Percentiles rank a stretch among this genome's conserved stretches.
Evolutionary conservation across 345 rosid genomes (phyloP).

Genomic region (Corchorus olitorius): DNA sequence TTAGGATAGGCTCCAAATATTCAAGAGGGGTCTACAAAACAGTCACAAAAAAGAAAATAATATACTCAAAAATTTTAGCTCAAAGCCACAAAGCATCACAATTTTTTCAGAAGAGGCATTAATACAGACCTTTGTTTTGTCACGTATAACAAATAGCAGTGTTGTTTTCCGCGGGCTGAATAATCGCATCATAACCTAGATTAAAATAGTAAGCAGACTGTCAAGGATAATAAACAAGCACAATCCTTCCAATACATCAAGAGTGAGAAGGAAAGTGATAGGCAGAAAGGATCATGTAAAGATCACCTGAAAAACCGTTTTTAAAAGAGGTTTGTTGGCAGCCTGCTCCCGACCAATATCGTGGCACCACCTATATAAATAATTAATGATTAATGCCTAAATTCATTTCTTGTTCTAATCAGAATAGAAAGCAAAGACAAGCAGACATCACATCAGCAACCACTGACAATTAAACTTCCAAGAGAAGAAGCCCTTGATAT

Average conservation of each 20-base stretch:
- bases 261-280: too few species aligned
- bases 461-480: not conserved
- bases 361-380: constrained; percentile 75
- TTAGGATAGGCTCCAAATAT: constrained; percentile 59
- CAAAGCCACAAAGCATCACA: constrained; percentile 8
- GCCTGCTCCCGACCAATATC: constrained; percentile 96
- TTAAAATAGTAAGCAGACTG: constrained; percentile 20
- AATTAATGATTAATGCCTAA: constrained; percentile 25
- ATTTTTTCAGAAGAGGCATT: constrained; percentile 3
- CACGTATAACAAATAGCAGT: constrained; percentile 87
- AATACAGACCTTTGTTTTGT: constrained; percentile 68
- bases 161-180: constrained; percentile 93
- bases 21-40: constrained; percentile 69
- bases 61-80: constrained; percentile 6
- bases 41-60: not conserved
- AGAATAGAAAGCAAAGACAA: not conserved
- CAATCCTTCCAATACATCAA: too few species aligned
- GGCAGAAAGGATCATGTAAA: not conserved
- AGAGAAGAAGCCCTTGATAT: not conserved
- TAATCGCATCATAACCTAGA: constrained; percentile 83
- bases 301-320: constrained; percentile 85
- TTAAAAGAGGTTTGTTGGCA: constrained; percentile 86
- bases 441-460: not conserved
- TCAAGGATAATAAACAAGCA: constrained; percentile 16
- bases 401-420: constrained; percentile 6